Evolutionary conservation across 257 asterid species (phyloP).

Genomic region (Jaltomata sinuosa): DNA sequence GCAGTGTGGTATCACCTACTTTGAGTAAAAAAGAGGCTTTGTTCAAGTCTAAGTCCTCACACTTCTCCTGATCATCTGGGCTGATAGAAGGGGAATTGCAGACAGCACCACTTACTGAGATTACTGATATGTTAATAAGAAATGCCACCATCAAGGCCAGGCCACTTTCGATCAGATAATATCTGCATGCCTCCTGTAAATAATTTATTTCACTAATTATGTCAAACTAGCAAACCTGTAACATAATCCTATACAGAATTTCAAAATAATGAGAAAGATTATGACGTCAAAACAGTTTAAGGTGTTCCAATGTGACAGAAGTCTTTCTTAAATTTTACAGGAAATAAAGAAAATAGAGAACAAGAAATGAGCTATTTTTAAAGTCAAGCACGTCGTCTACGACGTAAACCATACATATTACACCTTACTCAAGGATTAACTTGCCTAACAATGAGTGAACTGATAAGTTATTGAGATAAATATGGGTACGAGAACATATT

Average conservation of each 20-base stretch:
- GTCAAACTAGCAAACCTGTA: neutral
- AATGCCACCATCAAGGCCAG: constrained; percentile 83
- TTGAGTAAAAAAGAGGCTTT: constrained; percentile 80
- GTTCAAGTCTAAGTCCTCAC: constrained; percentile 78
- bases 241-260: neutral
- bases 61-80: constrained; percentile 45
- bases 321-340: neutral
- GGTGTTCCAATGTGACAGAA: neutral
- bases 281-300: neutral
- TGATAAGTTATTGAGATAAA: neutral
- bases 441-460: neutral
- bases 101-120: constrained; percentile 90
- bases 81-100: constrained; percentile 60
- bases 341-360: neutral
- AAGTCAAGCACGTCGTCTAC: neutral
- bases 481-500: neutral
- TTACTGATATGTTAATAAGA: constrained; percentile 77
- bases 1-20: constrained; percentile 17
- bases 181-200: constrained; percentile 89
- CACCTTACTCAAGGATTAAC: neutral
- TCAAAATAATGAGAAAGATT: neutral
- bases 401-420: neutral
- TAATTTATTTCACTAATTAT: neutral
- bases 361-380: neutral
- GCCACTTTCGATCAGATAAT: constrained; percentile 81